phyloP scores from a whole-genome alignment of 2,329 filamentous ascomycete genomes.

The Orbilia quercus region DNA sequence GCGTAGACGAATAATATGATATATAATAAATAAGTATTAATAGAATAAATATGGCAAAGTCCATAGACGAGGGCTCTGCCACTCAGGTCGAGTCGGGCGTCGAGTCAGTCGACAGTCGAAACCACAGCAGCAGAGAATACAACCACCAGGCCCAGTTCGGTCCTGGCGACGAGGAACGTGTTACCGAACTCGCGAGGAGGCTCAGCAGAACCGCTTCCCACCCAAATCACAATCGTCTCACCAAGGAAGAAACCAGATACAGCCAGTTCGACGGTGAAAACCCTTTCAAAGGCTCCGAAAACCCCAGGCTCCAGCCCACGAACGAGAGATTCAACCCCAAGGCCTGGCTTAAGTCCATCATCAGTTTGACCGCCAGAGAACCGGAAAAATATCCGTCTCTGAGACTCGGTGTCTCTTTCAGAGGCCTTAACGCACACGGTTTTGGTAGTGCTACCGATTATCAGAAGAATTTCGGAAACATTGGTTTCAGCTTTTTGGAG shows the following conservation, averaged over 20 bases:
- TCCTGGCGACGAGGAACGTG: slow-evolving; percentile 50
- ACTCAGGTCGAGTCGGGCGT: slow-evolving; percentile 46
- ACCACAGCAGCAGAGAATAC: slow-evolving; percentile 48
- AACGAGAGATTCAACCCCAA: slow-evolving; percentile 47
- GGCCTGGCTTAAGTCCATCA: slow-evolving; percentile 63
- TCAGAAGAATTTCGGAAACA: slow-evolving; percentile 62
- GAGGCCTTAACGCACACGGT: slow-evolving; percentile 75
- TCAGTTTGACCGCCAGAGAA: slow-evolving; percentile 67
- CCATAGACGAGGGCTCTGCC: slow-evolving; percentile 54
- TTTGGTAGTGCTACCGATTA: slow-evolving; percentile 67
- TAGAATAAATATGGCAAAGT: slow-evolving; percentile 39
- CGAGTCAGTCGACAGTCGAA: slow-evolving; percentile 38
- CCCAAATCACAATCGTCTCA: slow-evolving; percentile 24
- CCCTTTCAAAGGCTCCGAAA: slow-evolving; percentile 38
- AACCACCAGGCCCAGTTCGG: slow-evolving; percentile 42
- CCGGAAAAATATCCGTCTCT: slow-evolving; percentile 69
- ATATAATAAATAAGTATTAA: too few species aligned
- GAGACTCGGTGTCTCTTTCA: slow-evolving; percentile 74
- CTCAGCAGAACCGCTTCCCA: slow-evolving; percentile 40
- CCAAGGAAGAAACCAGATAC: slow-evolving; percentile 51
- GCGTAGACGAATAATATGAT: too few species aligned
- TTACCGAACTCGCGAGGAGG: slow-evolving; percentile 38
- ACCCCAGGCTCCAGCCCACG: slow-evolving; percentile 46
- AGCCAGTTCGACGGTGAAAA: slow-evolving; percentile 53
- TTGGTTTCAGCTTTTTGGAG: slow-evolving; percentile 59